These are phyloP conservation scores for Talaromyces atroroseus DNA, from an alignment of 2,329 filamentous ascomycete genomes.

Conservation along the genomic window DNA sequence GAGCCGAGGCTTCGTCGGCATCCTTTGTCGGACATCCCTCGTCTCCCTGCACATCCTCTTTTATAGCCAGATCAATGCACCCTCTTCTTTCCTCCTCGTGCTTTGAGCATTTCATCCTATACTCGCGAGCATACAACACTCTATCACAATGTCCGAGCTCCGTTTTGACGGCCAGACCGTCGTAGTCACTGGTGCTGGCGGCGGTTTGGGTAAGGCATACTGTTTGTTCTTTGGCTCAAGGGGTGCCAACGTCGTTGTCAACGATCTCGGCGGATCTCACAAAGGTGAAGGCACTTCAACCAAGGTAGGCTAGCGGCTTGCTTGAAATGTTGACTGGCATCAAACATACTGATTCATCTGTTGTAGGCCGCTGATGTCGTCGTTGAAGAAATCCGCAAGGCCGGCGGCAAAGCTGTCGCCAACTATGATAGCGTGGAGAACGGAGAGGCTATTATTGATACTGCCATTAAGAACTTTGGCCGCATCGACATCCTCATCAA, in stretches of 20 bases:
- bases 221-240: constrained; percentile 84
- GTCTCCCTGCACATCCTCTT: neutral
- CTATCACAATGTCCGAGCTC: constrained; percentile 59
- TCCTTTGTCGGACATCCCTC: neutral
- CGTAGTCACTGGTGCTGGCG: constrained; percentile 80
- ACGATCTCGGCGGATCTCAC: constrained; percentile 88
- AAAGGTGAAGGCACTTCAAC: constrained; percentile 84
- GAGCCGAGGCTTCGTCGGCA: constrained; percentile 7
- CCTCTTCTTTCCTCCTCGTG: neutral
- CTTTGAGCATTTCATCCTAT: neutral
- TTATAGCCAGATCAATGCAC: neutral
- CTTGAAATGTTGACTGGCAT: neutral
- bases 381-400: constrained; percentile 57
- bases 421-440: constrained; percentile 86
- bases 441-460: constrained; percentile 85
- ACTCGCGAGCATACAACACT: neutral
- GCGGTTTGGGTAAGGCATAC: constrained; percentile 76
- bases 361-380: constrained; percentile 55
- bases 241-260: constrained; percentile 92
- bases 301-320: constrained; percentile 59
- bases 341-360: constrained; percentile 24
- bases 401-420: constrained; percentile 90
- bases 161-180: constrained; percentile 85
- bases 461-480: constrained; percentile 46
- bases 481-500: constrained; percentile 94